phyloP scores from a whole-genome alignment of 2,329 filamentous ascomycete species.

The Neofusicoccum umdonicola region DNA sequence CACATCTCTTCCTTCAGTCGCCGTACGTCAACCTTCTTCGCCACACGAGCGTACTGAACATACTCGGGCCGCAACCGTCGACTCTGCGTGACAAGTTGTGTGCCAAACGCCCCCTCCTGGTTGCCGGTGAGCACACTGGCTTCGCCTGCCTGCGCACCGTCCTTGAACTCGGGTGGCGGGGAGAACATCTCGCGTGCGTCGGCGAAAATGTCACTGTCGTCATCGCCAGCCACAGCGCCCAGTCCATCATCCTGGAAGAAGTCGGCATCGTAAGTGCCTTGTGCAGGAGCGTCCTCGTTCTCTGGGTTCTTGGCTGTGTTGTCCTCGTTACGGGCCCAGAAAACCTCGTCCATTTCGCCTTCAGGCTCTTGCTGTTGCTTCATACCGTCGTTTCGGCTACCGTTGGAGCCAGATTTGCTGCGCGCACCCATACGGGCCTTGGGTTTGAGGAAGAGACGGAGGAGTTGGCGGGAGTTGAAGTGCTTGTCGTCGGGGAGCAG shows the following conservation, averaged over 20 bases:
- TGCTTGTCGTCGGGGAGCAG: constrained; percentile 96
- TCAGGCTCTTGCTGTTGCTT: constrained; percentile 51
- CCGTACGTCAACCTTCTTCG: constrained; percentile 66
- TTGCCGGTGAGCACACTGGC: constrained; percentile 25
- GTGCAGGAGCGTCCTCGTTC: constrained; percentile 46
- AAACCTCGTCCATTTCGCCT: constrained; percentile 89
- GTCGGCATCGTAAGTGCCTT: constrained; percentile 65
- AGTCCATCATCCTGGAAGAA: constrained; percentile 92
- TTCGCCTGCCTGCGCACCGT: constrained; percentile 14
- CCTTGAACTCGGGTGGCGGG: constrained; percentile 5
- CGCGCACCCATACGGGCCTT: constrained; percentile 77
- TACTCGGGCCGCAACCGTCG: constrained; percentile 62
- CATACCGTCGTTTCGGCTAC: constrained; percentile 22
- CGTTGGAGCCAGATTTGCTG: constrained; percentile 37
- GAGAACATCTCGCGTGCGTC: constrained; percentile 74
- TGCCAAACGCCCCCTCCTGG: constrained; percentile 58
- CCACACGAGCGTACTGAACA: constrained; percentile 63
- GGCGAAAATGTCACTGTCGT: constrained; percentile 72
- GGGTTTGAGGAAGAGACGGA: constrained; percentile 91
- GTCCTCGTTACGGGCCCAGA: constrained; percentile 67
- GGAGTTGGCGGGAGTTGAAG: constrained; percentile 88
- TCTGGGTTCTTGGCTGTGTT: background rate
- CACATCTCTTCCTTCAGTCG: constrained; percentile 65
- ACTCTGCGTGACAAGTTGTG: constrained; percentile 61
- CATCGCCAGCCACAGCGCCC: constrained; percentile 63